Conservation (phyloP, 1,284 basidiomycete genomes). For the Phlebopus sp. region DNA sequence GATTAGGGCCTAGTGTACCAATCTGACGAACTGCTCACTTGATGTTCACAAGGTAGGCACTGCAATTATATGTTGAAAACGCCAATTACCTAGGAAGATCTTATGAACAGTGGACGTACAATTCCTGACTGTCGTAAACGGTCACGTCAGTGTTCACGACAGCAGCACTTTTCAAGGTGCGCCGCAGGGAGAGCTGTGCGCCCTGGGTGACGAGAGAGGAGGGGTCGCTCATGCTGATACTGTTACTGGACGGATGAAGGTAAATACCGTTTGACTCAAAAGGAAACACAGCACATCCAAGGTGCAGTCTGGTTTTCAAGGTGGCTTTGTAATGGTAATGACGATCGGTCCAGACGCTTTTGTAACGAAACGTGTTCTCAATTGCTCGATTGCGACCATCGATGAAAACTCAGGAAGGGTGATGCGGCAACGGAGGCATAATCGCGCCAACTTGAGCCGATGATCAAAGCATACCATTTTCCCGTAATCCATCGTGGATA, state of each 20-base stretch:
- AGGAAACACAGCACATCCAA: background rate
- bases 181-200: slow-evolving; percentile 22
- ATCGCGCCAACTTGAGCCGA: too few relatives aligned
- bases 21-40: slow-evolving; percentile 14
- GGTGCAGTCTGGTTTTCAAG: slow-evolving; percentile 17
- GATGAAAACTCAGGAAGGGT: too few relatives aligned
- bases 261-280: background rate
- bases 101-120: slow-evolving; percentile 18
- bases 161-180: slow-evolving; percentile 18
- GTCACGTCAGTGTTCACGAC: slow-evolving; percentile 12
- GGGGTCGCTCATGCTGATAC: slow-evolving; percentile 16
- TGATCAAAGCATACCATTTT: too few relatives aligned
- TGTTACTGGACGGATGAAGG: slow-evolving; percentile 1
- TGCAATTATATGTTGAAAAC: slow-evolving; percentile 6
- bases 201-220: slow-evolving; percentile 22
- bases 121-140: slow-evolving; percentile 29
- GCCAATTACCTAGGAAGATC: background rate
- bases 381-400: too few relatives aligned
- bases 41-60: slow-evolving; percentile 31
- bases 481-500: too few relatives aligned
- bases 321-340: background rate
- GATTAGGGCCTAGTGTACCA: background rate
- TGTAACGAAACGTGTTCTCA: too few relatives aligned
- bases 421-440: too few relatives aligned
- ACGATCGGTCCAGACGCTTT: too few relatives aligned